Evolutionary conservation across 148 eudicot genomes (phyloP).

Genomic region (Pouteria glomerata): DNA sequence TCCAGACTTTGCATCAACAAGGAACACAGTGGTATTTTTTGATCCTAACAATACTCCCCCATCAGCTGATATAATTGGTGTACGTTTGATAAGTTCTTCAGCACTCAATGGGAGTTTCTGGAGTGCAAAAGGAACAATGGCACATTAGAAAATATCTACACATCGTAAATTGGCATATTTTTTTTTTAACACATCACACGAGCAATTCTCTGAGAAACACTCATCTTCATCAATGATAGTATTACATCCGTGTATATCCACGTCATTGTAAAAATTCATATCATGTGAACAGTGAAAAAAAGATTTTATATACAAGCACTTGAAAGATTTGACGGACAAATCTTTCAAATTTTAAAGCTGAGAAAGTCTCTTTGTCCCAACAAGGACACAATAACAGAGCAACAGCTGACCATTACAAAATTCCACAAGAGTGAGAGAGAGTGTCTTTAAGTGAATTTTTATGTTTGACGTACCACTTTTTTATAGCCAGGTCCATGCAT

Average conservation of each 20-base stretch:
- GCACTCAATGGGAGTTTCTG: constrained; percentile 53
- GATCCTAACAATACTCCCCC: constrained; percentile 68
- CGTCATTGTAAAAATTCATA: neutral
- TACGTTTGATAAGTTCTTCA: constrained; percentile 50
- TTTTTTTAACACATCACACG: neutral
- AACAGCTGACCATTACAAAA: neutral
- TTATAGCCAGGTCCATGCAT: constrained; percentile 25
- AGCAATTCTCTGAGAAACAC: neutral
- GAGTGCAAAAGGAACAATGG: neutral
- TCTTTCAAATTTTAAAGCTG: neutral
- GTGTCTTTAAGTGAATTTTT: neutral
- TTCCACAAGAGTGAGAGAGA: neutral
- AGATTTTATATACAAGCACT: no score
- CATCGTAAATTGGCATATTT: neutral
- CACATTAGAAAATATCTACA: neutral
- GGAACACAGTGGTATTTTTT: constrained; percentile 61
- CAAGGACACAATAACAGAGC: neutral
- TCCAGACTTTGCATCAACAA: constrained; percentile 72
- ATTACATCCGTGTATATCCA: neutral
- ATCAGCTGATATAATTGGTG: constrained; percentile 66
- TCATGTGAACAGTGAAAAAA: neutral
- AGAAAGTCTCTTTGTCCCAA: neutral
- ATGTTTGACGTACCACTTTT: constrained; percentile 6
- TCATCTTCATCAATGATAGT: neutral
- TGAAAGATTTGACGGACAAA: neutral